phyloP scores from a whole-genome alignment of 176 grass and related monocot genomes.

The bread wheat (Triticum aestivum) region IWGSC_CS_RefSeq_v2.1 NC_057810.1:531376379-531376878 shows the following conservation, averaged over 20 bases:
- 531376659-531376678: constrained; percentile 27
- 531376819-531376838: constrained; percentile 48
- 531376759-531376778: constrained; percentile 46
- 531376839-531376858: constrained; percentile 26
- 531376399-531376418: background rate
- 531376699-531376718: constrained; percentile 43
- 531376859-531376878: constrained; percentile 27
- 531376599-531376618: constrained; percentile 46
- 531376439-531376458: constrained; percentile 24
- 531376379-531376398: background rate
- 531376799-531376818: constrained; percentile 47
- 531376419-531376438: constrained; percentile 15
- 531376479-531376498: constrained; percentile 20
- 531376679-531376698: constrained; percentile 31
- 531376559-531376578: constrained; percentile 54
- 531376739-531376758: constrained; percentile 41
- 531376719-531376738: constrained; percentile 31
- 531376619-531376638: constrained; percentile 34
- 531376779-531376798: constrained; percentile 38
- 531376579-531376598: constrained; percentile 37
- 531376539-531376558: constrained; percentile 45
- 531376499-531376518: constrained; percentile 9
- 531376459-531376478: constrained; percentile 29
- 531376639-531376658: constrained; percentile 45
- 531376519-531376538: constrained; percentile 38